Evolutionary conservation across 345 rosid species (phyloP).

Genomic region (Salix udensis): DNA sequence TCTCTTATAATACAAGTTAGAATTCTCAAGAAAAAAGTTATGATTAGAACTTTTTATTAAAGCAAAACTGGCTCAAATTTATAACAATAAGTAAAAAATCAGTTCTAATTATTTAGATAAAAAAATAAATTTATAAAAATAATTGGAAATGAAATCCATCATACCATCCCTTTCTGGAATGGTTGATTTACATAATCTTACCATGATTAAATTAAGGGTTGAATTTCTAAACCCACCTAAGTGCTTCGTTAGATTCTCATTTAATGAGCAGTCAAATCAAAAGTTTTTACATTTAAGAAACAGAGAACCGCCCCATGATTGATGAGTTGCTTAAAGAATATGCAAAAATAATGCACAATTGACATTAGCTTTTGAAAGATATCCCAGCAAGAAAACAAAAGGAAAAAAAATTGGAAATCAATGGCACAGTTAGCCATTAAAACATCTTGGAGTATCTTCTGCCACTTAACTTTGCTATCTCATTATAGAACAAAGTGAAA

Average conservation of each 20-base stretch:
- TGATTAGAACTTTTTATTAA: too few species aligned
- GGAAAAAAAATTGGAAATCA: neutral
- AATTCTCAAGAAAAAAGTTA: too few species aligned
- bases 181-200: neutral
- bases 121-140: too few species aligned
- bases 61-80: too few species aligned
- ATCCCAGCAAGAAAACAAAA: neutral
- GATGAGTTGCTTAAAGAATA: neutral
- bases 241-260: slow-evolving; percentile 1
- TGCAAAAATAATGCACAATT: neutral
- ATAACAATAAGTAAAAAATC: too few species aligned
- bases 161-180: neutral
- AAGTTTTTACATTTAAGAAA: slow-evolving; percentile 11
- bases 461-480: neutral
- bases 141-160: too few species aligned
- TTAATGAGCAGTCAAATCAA: neutral
- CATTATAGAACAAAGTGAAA: slow-evolving; percentile 8
- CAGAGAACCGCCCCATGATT: slow-evolving; percentile 17
- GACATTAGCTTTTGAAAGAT: neutral
- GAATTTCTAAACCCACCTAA: neutral
- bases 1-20: too few species aligned
- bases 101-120: too few species aligned
- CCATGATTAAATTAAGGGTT: neutral
- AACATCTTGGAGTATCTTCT: slow-evolving; percentile 1
- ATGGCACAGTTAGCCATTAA: neutral